phyloP scores from a whole-genome alignment of 345 rosid species.

The Sisymbrium altissimum region DNA sequence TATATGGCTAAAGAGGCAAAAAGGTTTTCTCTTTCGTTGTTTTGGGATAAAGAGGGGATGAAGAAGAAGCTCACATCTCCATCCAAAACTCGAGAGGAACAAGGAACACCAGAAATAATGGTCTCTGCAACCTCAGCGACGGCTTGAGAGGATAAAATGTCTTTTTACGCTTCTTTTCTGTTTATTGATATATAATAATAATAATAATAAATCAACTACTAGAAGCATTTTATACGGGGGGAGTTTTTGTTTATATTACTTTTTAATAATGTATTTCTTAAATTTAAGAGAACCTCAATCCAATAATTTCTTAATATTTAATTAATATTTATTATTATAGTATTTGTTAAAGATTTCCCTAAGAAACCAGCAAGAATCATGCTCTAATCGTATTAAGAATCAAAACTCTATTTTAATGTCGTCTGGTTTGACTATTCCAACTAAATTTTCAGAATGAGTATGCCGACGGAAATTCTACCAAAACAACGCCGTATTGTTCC shows the following conservation, averaged over 20 bases:
- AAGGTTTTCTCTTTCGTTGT: constrained; percentile 10
- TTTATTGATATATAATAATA: no score
- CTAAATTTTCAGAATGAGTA: background rate
- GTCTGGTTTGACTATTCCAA: background rate
- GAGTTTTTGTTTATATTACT: no score
- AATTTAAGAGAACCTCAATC: no score
- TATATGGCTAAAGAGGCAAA: background rate
- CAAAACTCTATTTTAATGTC: background rate
- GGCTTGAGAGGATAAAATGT: constrained; percentile 7
- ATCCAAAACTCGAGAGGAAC: constrained; percentile 29
- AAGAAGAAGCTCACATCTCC: constrained; percentile 37
- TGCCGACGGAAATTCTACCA: no score
- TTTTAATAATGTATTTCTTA: no score
- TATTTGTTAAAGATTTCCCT: no score
- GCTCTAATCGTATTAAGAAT: background rate
- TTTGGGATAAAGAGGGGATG: constrained; percentile 12
- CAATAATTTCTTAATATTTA: no score
- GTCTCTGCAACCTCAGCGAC: constrained; percentile 22
- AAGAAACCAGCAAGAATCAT: no score
- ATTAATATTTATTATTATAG: no score
- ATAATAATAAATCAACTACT: no score
- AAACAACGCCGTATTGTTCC: no score
- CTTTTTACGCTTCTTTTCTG: background rate
- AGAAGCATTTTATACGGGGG: background rate
- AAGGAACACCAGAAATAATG: constrained; percentile 40